phyloP scores from a whole-genome alignment of 768 basidiomycete species.

The Amanita jacksonii region DNA sequence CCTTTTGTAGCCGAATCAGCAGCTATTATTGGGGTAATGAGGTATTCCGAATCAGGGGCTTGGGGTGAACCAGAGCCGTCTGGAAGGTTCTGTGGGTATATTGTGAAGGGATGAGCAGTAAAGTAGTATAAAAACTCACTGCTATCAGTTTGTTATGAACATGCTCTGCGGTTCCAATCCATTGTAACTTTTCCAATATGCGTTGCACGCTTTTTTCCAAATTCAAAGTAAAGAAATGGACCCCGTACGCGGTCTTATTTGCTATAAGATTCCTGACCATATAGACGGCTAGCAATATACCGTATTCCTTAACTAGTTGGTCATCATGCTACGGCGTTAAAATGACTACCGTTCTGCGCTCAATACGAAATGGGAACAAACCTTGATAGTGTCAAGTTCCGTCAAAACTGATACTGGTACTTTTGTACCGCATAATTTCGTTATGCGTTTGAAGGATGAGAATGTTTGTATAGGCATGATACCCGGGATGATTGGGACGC shows the following conservation, averaged over 20 bases:
- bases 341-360: not conserved
- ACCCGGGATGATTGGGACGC: slow-evolving; percentile 85
- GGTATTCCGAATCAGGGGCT: slow-evolving; percentile 25
- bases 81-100: slow-evolving; percentile 28
- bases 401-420: slow-evolving; percentile 61
- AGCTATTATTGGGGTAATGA: slow-evolving; percentile 59
- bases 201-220: slow-evolving; percentile 91
- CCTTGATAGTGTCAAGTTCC: slow-evolving; percentile 68
- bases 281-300: slow-evolving; percentile 73
- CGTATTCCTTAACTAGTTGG: slow-evolving; percentile 88
- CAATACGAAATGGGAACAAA: slow-evolving; percentile 25
- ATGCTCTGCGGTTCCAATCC: slow-evolving; percentile 42
- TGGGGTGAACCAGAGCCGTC: slow-evolving; percentile 20
- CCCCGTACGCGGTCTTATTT: slow-evolving; percentile 53
- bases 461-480: slow-evolving; percentile 99
- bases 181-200: slow-evolving; percentile 71
- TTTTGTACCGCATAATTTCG: slow-evolving; percentile 75
- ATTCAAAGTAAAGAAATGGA: slow-evolving; percentile 96
- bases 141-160: slow-evolving; percentile 58
- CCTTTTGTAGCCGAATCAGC: slow-evolving; percentile 50
- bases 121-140: slow-evolving; percentile 23
- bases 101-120: slow-evolving; percentile 4
- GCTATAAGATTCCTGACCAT: slow-evolving; percentile 59
- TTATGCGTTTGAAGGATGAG: slow-evolving; percentile 84
- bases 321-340: slow-evolving; percentile 66